Percentiles rank a stretch among this genome's conserved stretches.
These are phyloP conservation scores for Scytalidium sp. DNA, from an alignment of 2,329 filamentous ascomycete species.

Conservation along the genomic window DNA sequence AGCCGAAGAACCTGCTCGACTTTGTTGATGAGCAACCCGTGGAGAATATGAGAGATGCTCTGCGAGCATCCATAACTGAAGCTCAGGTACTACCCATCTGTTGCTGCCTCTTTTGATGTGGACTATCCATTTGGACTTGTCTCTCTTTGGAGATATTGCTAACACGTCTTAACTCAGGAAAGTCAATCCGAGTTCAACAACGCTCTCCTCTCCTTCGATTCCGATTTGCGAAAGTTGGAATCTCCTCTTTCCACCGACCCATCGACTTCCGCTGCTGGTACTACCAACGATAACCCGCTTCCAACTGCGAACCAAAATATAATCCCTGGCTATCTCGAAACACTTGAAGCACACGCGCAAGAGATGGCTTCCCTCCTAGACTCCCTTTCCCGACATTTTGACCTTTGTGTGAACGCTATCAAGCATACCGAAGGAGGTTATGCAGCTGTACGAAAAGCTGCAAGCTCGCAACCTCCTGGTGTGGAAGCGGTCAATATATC, in stretches of 20 bases:
- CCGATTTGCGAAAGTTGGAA: constrained; percentile 66
- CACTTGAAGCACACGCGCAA: constrained; percentile 58
- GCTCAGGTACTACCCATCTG: constrained; percentile 52
- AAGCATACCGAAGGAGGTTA: constrained; percentile 83
- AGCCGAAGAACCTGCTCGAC: constrained; percentile 64
- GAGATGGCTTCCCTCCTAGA: constrained; percentile 79
- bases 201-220: constrained; percentile 66
- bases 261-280: constrained; percentile 23
- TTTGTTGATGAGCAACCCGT: constrained; percentile 75
- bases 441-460: constrained; percentile 65
- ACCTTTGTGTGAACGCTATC: constrained; percentile 87
- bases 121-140: constrained; percentile 1
- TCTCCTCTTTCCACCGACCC: constrained; percentile 30
- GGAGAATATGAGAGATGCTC: constrained; percentile 58
- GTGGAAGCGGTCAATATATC: constrained; percentile 59
- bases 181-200: constrained; percentile 72
- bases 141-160: neutral
- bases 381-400: constrained; percentile 83
- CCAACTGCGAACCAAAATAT: constrained; percentile 24
- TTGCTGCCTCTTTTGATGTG: neutral
- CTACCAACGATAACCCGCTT: constrained; percentile 20
- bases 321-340: constrained; percentile 43
- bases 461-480: constrained; percentile 53
- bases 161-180: constrained; percentile 35
- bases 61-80: constrained; percentile 69